Evolutionary conservation across 352 stramenopile species (phyloP).

Genomic region (Hyaloperonospora brassicae): DNA sequence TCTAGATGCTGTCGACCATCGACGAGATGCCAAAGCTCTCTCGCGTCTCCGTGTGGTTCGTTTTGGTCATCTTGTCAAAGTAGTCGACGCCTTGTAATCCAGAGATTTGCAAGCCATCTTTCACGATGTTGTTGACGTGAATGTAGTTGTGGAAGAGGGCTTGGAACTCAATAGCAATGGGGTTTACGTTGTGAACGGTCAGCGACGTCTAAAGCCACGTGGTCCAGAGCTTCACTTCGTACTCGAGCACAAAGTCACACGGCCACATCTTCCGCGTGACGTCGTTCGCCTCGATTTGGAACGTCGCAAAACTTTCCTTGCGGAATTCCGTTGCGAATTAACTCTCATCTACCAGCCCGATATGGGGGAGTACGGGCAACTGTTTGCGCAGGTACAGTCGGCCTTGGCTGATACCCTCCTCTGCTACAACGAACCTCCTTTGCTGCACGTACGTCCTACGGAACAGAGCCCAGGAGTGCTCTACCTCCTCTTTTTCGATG

Average conservation of each 20-base stretch:
- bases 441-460: too few species aligned
- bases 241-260: constrained; percentile 52
- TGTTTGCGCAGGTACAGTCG: too few species aligned
- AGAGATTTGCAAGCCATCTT: constrained; percentile 48
- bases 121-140: constrained; percentile 62
- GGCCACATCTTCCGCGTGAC: constrained; percentile 34
- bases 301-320: constrained; percentile 19
- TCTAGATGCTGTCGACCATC: constrained; percentile 86
- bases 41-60: constrained; percentile 46
- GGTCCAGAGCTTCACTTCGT: constrained; percentile 54
- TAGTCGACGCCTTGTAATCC: constrained; percentile 82
- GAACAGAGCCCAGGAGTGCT: too few species aligned
- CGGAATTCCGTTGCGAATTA: constrained; percentile 9
- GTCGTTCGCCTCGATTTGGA: constrained; percentile 25
- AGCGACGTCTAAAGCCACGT: constrained; percentile 61
- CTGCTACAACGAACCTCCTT: too few species aligned
- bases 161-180: constrained; percentile 85
- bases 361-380: too few species aligned
- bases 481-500: too few species aligned
- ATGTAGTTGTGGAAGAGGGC: constrained; percentile 92
- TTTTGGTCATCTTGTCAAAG: constrained; percentile 78
- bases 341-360: too few species aligned
- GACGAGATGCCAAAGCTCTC: constrained; percentile 46
- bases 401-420: too few species aligned
- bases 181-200: constrained; percentile 79